Evolutionary conservation across 106 monocot genomes (phyloP), one percentile per base, ranked within the genome.

Genomic region (Phalaenopsis equestris): DNA sequence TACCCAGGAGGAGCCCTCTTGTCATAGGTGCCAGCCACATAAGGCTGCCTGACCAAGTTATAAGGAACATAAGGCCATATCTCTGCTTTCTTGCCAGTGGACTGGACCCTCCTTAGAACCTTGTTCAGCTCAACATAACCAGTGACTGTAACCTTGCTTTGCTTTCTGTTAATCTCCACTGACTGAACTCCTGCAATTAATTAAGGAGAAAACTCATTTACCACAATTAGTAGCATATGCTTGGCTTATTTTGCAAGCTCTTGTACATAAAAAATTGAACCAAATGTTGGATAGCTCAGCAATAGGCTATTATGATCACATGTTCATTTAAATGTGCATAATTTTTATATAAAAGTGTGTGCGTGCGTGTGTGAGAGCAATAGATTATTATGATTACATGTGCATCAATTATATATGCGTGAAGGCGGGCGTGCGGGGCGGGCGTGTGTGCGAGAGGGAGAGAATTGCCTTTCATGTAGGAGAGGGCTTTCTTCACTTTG

Each of bases 11-110:
- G 90, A 42, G 90, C 90, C 88, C 49, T 87, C 83, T 88, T 90
- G 76, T 90, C 90, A 81, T 90, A 88, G 23, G 84, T 79, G 18
- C 70, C 83, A 19, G 79, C 86, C 74, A 72, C 55, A 70, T 88
- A 88, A 18, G 90, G 90, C 42, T 88, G 84, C 24, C 48, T 56
- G 3, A 90, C 87, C 57, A 87, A 46, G 73, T 81, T 85, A 67
- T 90, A 90, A 37, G 90, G 90, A 38, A 90, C 85, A 72, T 85
- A 90, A 21, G 90, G 90, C 90, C 90, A 90, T 48, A 84, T 87
- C 80, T 89, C 89, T 46, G 82, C 86, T 80, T 85, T 89, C 80
- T 89, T 89, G 58, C 89, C 87, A 55, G 89, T 87, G 9, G 89
- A 80, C 47, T 87, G 79, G 0, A 72, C 89, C 67, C 80, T 84